phyloP scores from a whole-genome alignment of 2,329 filamentous ascomycete genomes.

The Beauveria sp. region DNA sequence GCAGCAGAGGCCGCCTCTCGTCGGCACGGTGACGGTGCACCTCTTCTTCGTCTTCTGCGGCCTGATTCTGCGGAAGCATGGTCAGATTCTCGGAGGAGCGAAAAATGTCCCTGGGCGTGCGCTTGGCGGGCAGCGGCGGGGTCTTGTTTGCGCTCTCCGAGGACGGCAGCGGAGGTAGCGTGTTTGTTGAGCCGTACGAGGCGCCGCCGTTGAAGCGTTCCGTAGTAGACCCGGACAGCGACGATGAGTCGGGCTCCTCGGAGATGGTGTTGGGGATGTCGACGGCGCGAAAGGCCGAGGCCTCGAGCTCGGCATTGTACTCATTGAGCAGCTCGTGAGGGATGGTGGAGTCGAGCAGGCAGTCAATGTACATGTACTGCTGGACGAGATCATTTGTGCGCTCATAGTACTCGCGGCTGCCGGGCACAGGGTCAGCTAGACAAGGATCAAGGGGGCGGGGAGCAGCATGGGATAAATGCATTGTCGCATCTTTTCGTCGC shows the following conservation, averaged over 20 bases:
- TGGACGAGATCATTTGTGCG: conserved; percentile 82
- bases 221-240: conserved; percentile 24
- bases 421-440: conserved; percentile 2
- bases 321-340: conserved; percentile 88
- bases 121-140: conserved; percentile 50
- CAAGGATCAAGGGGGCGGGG: background rate
- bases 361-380: conserved; percentile 90
- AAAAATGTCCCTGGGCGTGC: conserved; percentile 82
- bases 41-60: conserved; percentile 35
- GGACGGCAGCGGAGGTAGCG: conserved; percentile 14
- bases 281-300: conserved; percentile 44
- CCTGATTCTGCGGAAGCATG: conserved; percentile 42
- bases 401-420: conserved; percentile 75
- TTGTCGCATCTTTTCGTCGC: background rate
- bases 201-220: conserved; percentile 16
- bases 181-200: conserved; percentile 24
- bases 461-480: background rate
- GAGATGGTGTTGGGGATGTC: conserved; percentile 66
- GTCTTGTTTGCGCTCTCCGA: conserved; percentile 4
- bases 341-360: conserved; percentile 82
- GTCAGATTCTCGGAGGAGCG: conserved; percentile 64
- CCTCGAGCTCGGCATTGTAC: conserved; percentile 58
- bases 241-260: conserved; percentile 50
- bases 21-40: conserved; percentile 21
- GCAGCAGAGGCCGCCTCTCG: conserved; percentile 13